phyloP scores from a whole-genome alignment of 106 monocot species.

The Dendrobium nobile region DNA sequence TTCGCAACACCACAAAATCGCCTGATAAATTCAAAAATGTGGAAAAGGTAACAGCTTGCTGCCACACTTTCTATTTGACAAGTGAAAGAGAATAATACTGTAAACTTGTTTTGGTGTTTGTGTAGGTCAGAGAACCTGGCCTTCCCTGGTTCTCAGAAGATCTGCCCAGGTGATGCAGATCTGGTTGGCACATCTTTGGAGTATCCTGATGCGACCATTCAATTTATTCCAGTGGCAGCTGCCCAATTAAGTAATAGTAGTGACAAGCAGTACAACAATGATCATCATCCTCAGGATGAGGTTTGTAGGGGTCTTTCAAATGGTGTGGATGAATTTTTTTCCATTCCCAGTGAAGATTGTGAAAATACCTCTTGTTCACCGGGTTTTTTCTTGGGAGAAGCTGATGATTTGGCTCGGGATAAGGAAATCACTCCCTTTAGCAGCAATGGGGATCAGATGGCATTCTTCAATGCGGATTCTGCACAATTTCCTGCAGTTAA shows the following conservation, averaged over 20 bases:
- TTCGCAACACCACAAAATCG: conserved; percentile 36
- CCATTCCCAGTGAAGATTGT: conserved; percentile 27
- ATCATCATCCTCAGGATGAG: conserved; percentile 12
- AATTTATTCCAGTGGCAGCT: not conserved
- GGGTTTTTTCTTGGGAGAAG: conserved; percentile 10
- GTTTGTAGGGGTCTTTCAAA: conserved; percentile 23
- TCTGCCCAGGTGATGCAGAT: conserved; percentile 2
- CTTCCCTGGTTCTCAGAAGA: conserved; percentile 1
- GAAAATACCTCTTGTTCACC: conserved; percentile 23
- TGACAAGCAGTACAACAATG: conserved; percentile 9
- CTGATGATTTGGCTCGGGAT: conserved; percentile 2
- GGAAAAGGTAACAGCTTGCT: conserved; percentile 30
- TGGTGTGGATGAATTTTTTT: conserved; percentile 32
- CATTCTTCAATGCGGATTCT: conserved; percentile 12
- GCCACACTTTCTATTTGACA: not conserved
- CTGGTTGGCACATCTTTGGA: not conserved
- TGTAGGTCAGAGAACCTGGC: conserved; percentile 13
- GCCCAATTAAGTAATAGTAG: conserved; percentile 10
- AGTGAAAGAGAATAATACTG: not conserved
- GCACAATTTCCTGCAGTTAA: not conserved
- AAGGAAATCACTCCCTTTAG: not conserved
- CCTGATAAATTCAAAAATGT: conserved; percentile 11
- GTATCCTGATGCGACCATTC: not conserved
- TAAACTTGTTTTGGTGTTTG: conserved; percentile 8
- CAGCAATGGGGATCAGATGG: not conserved